Evolutionary conservation across 202 grass and related monocot species (phyloP).

Genomic region (Saccharum hybrid): DNA sequence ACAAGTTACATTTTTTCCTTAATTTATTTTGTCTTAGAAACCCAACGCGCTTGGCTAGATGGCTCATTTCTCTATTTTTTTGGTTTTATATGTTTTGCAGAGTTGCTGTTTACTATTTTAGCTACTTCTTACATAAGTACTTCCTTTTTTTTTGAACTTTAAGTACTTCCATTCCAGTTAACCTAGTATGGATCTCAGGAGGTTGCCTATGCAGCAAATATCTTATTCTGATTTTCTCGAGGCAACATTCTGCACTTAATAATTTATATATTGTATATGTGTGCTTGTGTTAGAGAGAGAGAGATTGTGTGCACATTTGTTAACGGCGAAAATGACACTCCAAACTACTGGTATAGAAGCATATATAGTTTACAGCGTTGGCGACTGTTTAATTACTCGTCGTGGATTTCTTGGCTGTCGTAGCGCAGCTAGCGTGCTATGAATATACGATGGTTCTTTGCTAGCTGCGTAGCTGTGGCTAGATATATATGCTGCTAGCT

Average conservation of each 20-base stretch:
- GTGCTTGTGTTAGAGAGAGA: not conserved
- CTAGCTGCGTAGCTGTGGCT: not conserved
- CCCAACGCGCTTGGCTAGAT: no score
- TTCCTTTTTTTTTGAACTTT: not conserved
- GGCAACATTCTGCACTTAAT: not conserved
- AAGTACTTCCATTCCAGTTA: not conserved
- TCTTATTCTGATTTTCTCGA: not conserved
- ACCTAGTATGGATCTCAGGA: not conserved
- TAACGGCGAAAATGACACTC: not conserved
- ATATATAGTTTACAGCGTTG: not conserved
- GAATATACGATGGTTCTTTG: no score
- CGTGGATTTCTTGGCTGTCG: no score
- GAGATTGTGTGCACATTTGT: not conserved
- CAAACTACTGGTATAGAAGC: not conserved
- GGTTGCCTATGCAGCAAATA: not conserved
- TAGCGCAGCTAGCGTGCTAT: no score
- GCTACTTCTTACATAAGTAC: not conserved
- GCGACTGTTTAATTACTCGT: no score
- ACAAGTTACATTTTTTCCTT: conserved; percentile 1
- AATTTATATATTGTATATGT: not conserved
- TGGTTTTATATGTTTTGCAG: not conserved
- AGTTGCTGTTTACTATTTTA: not conserved
- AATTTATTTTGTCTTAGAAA: no score
- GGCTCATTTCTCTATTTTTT: not conserved
- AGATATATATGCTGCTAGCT: not conserved